Evolutionary conservation across 2,329 filamentous ascomycete species (phyloP), one percentile per base, ranked within the genome.

Genomic region (Talaromyces albobiverticillius): DNA sequence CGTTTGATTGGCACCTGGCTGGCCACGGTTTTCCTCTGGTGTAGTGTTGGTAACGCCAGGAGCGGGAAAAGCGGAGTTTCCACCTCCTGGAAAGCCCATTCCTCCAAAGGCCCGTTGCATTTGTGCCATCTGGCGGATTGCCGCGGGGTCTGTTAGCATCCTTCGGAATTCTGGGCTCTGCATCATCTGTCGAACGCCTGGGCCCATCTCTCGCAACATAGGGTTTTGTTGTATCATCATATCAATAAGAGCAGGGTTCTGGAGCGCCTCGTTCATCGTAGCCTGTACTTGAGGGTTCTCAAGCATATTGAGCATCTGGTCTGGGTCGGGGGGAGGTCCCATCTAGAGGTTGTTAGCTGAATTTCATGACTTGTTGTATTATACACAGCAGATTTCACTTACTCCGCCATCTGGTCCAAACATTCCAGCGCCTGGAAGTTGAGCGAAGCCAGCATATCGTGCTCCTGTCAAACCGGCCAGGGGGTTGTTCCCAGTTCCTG

Each of bases 371-470:
- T 16, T 22, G 29, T 29, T 23, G 11, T 29, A 22, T 42, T 51
- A 20, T 43, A 46, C 25, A 56, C 9, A 11, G n/a, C 34, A 18
- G n/a, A 18, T 18, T 7, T 20, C 40, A 84, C 90, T 80, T 80
- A 95, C 91, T 57, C 93, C 93, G 64, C 93, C 93, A 68, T 97
- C 93, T 23, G 92, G 90, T 13, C 94, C 93, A 71, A 99, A 97
- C 76, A 90, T 85, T 59, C 92, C 89, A 58, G 88, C 86, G 53
- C 88, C 90, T 3, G 94, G 94, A 36, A 99, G 81, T 57, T 90
- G 90, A 55, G 92, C 87, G 69, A 95, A 90, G 6, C 94, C 94
- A 40, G 94, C 94, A 73, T 95, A 97, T 62, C 94, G 82, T 25
- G 94, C 94, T 51, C 94, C 93, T 0, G 94, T 99, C 61, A 99